These are phyloP conservation scores for Kalanchoe fedtschenkoi DNA, from an alignment of 164 flowering plant species.

Conservation along the genomic window DNA sequence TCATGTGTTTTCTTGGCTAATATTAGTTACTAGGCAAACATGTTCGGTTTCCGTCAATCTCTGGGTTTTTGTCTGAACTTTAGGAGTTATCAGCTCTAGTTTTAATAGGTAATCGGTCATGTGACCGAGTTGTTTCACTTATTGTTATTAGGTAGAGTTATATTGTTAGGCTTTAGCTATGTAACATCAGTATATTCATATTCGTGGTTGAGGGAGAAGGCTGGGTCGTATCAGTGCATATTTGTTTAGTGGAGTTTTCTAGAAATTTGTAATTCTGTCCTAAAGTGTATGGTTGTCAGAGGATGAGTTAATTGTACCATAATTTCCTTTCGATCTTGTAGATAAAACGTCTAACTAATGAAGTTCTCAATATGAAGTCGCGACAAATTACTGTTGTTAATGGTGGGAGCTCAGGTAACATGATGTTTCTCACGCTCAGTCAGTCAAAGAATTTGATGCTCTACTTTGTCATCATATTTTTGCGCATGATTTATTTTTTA, in stretches of 20 bases:
- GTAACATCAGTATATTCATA: no score
- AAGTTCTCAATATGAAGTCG: conserved; percentile 6
- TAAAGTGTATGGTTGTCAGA: not conserved
- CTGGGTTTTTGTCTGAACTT: no score
- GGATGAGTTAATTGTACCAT: not conserved
- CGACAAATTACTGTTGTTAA: conserved; percentile 62
- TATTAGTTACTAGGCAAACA: no score
- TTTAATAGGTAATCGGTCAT: no score
- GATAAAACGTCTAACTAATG: conserved; percentile 48
- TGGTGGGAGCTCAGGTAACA: conserved; percentile 25
- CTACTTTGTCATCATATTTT: not conserved
- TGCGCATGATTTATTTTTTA: not conserved
- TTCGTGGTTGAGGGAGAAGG: not conserved
- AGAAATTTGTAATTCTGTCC: not conserved
- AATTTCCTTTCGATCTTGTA: conserved; percentile 66
- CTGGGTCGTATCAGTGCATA: not conserved
- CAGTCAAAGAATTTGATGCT: not conserved
- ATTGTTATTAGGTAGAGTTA: not conserved
- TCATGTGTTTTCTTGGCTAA: no score
- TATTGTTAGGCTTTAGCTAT: not conserved
- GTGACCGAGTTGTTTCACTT: no score
- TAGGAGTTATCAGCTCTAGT: no score
- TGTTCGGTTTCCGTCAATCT: no score
- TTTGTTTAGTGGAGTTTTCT: not conserved
- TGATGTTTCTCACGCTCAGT: not conserved